A percentile compares a stretch with the other conserved stretches of the same genome.
phyloP scores from a whole-genome alignment of 164 flowering plant species.

The Akebia trifoliata region DNA sequence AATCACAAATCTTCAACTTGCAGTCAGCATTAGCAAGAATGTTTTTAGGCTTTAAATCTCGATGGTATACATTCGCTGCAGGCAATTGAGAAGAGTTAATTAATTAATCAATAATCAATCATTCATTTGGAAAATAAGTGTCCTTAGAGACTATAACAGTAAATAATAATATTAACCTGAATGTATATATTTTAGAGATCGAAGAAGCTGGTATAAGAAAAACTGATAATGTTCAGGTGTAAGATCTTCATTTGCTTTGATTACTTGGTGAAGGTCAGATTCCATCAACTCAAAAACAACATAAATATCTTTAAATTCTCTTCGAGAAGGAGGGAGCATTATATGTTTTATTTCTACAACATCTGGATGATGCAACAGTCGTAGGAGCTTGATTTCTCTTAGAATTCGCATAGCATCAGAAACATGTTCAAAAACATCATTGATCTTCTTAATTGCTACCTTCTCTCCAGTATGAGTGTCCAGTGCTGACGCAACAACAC shows the following conservation, averaged over 20 bases:
- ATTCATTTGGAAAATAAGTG: too few species aligned
- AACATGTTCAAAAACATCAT: conserved; percentile 83
- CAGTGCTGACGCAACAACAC: conserved; percentile 71
- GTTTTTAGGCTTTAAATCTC: too few species aligned
- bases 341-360: conserved; percentile 81
- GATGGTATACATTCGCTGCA: conserved; percentile 85
- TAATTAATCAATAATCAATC: not conserved
- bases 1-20: conserved; percentile 88
- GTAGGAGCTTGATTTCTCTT: conserved; percentile 77
- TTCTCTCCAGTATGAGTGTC: conserved; percentile 69
- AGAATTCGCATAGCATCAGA: conserved; percentile 82
- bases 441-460: conserved; percentile 79
- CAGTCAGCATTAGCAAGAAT: conserved; percentile 91
- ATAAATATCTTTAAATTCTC: too few species aligned
- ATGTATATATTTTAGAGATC: conserved; percentile 71
- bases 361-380: conserved; percentile 79
- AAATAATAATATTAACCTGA: too few species aligned
- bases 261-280: conserved; percentile 86
- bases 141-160: too few species aligned
- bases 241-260: conserved; percentile 79
- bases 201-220: conserved; percentile 78
- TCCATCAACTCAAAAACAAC: too few species aligned
- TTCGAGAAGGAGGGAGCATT: conserved; percentile 81
- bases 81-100: not conserved
- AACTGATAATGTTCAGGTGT: conserved; percentile 74